A percentile compares a stretch with the other conserved stretches of the same genome.
phyloP scores from a whole-genome alignment of 495 filamentous ascomycete species.

The Pyrenula aspistea region DNA sequence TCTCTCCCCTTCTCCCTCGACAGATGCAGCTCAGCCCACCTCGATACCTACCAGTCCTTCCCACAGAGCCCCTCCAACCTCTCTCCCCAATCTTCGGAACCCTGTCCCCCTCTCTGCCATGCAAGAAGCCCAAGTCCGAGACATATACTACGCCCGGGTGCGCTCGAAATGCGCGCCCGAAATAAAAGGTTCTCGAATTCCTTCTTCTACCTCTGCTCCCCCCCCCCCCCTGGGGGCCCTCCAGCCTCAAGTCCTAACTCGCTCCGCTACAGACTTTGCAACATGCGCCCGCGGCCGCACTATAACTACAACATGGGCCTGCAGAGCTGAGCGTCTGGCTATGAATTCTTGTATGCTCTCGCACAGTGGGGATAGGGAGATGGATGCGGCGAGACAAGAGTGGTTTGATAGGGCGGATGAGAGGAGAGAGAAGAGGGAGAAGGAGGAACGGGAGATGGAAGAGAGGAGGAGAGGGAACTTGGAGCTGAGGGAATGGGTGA shows the following conservation, averaged over 20 bases:
- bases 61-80: constrained; percentile 2
- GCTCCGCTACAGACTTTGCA: constrained; percentile 56
- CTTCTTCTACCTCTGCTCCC: neutral
- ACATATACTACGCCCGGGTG: constrained; percentile 82
- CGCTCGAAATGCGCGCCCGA: constrained; percentile 66
- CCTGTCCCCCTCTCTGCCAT: constrained; percentile 84
- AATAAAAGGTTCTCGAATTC: constrained; percentile 57
- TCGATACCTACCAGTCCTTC: constrained; percentile 9
- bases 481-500: constrained; percentile 7
- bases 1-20: neutral
- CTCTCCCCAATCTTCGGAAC: constrained; percentile 42
- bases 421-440: constrained; percentile 48
- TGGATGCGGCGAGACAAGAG: constrained; percentile 82
- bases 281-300: constrained; percentile 79
- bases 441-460: constrained; percentile 37
- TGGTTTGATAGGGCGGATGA: constrained; percentile 73
- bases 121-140: constrained; percentile 83
- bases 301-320: constrained; percentile 72
- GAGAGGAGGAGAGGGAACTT: constrained; percentile 33
- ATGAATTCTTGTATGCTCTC: constrained; percentile 93
- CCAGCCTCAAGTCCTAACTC: neutral
- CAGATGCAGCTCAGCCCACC: neutral
- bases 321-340: constrained; percentile 58
- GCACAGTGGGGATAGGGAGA: constrained; percentile 71
- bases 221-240: neutral